Evolutionary conservation across 768 basidiomycete species (phyloP).

Genomic region (Rossbeevera mucosa): DNA sequence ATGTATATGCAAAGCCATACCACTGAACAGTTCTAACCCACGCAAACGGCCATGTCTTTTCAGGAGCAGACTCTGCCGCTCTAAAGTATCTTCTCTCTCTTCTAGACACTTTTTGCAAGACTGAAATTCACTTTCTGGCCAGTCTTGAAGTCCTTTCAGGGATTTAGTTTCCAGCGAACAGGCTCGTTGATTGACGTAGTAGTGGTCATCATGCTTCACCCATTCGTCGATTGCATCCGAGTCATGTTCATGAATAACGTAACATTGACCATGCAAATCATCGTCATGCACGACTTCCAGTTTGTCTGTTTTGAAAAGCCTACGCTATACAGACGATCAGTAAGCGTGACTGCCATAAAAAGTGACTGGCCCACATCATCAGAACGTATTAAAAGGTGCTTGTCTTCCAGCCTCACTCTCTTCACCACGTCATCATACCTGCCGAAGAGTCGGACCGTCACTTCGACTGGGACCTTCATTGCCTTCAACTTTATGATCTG

Average conservation of each 20-base stretch:
- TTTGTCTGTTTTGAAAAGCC: slow-evolving; percentile 39
- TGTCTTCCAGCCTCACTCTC: slow-evolving; percentile 12
- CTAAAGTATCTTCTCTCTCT: slow-evolving; percentile 29
- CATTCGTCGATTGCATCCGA: slow-evolving; percentile 32
- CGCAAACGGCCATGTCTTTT: slow-evolving; percentile 42
- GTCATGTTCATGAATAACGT: slow-evolving; percentile 38
- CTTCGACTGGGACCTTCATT: slow-evolving; percentile 23
- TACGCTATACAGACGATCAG: slow-evolving; percentile 23
- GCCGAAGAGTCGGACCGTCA: slow-evolving; percentile 40
- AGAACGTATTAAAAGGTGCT: slow-evolving; percentile 19
- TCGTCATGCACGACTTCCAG: slow-evolving; percentile 27
- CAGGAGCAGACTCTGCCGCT: slow-evolving; percentile 29
- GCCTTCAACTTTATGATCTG: slow-evolving; percentile 46
- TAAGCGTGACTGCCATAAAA: background rate
- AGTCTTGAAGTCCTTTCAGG: slow-evolving; percentile 21
- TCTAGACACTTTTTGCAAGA: slow-evolving; percentile 40
- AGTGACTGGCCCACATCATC: slow-evolving; percentile 39
- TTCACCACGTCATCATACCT: slow-evolving; percentile 42
- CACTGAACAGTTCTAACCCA: slow-evolving; percentile 67
- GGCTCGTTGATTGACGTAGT: slow-evolving; percentile 42
- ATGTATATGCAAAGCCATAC: slow-evolving; percentile 31
- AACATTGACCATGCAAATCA: slow-evolving; percentile 52
- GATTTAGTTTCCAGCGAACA: slow-evolving; percentile 16
- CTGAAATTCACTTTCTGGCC: slow-evolving; percentile 27
- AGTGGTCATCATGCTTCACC: slow-evolving; percentile 56